Evolutionary conservation across 495 filamentous ascomycete species (phyloP).

Genomic region (Choiromyces venosus): DNA sequence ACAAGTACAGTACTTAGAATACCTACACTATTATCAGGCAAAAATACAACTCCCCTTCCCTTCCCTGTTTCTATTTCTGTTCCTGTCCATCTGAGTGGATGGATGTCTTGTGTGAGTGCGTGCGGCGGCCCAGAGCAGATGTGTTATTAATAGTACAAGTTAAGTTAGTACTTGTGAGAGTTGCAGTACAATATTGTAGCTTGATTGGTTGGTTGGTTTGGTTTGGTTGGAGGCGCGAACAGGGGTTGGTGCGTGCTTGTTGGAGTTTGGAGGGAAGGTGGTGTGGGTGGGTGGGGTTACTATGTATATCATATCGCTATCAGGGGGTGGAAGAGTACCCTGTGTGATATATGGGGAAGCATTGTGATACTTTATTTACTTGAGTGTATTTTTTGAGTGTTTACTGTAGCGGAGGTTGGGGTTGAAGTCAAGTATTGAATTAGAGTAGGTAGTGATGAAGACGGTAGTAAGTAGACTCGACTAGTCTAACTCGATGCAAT

Average conservation of each 20-base stretch:
- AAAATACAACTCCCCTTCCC: not conserved
- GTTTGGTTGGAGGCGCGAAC: not conserved
- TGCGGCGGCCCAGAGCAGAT: not conserved
- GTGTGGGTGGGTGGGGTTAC: not conserved
- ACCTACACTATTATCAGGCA: not conserved
- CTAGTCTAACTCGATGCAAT: not conserved
- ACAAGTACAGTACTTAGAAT: not conserved
- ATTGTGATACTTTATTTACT: not conserved
- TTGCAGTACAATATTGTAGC: too few relatives aligned
- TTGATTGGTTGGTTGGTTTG: not conserved
- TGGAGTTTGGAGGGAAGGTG: not conserved
- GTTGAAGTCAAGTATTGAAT: not conserved
- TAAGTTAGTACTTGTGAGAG: not conserved
- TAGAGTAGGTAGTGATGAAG: too few relatives aligned
- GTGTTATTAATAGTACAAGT: constrained; percentile 1
- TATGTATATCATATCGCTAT: not conserved
- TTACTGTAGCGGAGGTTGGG: not conserved
- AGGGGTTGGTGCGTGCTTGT: not conserved
- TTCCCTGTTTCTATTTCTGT: not conserved
- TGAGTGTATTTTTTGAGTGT: not conserved
- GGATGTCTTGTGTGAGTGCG: too few relatives aligned
- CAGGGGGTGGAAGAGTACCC: not conserved
- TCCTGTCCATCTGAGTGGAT: not conserved
- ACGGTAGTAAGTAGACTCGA: not conserved
- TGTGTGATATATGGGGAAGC: not conserved